Evolutionary conservation across 2,329 filamentous ascomycete species (phyloP), one percentile per base, ranked within the genome.

Genomic region (Dendryphion nanum): DNA sequence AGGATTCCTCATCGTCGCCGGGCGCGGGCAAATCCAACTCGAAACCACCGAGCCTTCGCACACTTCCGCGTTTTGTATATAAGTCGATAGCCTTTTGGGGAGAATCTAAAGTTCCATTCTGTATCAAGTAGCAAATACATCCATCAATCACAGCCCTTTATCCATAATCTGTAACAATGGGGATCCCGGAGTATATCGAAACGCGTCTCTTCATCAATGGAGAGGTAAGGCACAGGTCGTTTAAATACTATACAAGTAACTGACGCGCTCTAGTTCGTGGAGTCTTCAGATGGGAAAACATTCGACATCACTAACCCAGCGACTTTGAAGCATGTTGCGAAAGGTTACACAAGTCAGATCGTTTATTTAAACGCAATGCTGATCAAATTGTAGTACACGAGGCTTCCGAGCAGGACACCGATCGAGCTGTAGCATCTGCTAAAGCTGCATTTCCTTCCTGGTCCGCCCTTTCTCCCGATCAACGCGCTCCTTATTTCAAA

Each of bases 301-400:
- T 61, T 90, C 64, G 85, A 89, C 58, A 74, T 91, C 45, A 72
- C 82, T 66, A 87, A 91, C 66, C 86, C 86, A 14, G 85, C 86
- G 35, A 90, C 86, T 48, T 86, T 89, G 70, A 84, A 89, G 68
- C 79, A 89, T 46, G 82, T 90, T 42, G 90, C 86, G 10, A 81
- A 86, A 41, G 86, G 90, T 37, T 83, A 83, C 24, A 10, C 4
- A 33, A 24, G n/a, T n/a, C n/a, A n/a, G n/a, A n/a, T n/a, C n/a
- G n/a, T n/a, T n/a, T n/a, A n/a, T n/a, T n/a, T n/a, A n/a, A n/a
- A n/a, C n/a, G n/a, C n/a, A n/a, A n/a, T n/a, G n/a, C n/a, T n/a
- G n/a, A n/a, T n/a, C n/a, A n/a, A n/a, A n/a, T n/a, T 69, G 21
- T 17, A 58, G 58, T 63, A 12, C 48, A 61, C 30, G 60, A 62